A percentile compares a stretch with the other conserved stretches of the same genome.
These are phyloP conservation scores for Lathyrus sativus DNA, from an alignment of 306 rosid genomes.

Conservation along the genomic window DNA sequence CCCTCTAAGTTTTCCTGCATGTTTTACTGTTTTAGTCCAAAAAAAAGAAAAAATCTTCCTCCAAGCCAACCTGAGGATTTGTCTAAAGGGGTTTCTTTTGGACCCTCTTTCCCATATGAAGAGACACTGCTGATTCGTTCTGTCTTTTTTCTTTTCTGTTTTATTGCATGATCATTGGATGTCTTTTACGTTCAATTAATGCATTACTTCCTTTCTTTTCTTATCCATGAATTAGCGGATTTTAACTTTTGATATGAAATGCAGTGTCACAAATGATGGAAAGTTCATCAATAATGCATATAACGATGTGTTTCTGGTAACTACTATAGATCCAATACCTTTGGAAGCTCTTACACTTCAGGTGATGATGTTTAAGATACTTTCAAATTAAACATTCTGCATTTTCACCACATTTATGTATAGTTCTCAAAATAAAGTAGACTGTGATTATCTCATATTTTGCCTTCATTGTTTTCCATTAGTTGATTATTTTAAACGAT, in stretches of 20 bases:
- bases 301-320: conserved; percentile 83
- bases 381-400: conserved; percentile 18
- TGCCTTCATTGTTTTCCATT: no score
- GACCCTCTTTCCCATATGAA: no score
- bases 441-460: no score
- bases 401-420: neutral
- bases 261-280: conserved; percentile 79
- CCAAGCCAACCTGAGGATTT: no score
- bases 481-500: no score
- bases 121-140: no score
- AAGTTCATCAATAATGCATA: conserved; percentile 79
- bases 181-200: conserved; percentile 19
- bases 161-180: neutral
- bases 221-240: conserved; percentile 36
- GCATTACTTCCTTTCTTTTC: conserved; percentile 17
- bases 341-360: conserved; percentile 89
- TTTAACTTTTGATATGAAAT: conserved; percentile 41
- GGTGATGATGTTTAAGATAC: conserved; percentile 55
- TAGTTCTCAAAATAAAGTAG: neutral
- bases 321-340: conserved; percentile 86
- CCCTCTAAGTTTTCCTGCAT: no score
- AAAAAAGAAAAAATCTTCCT: no score
- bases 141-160: no score
- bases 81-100: no score
- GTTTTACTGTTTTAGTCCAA: no score